These are phyloP conservation scores for Didymella segeticola DNA, from an alignment of 2,329 filamentous ascomycete species.

Conservation along the genomic window DNA sequence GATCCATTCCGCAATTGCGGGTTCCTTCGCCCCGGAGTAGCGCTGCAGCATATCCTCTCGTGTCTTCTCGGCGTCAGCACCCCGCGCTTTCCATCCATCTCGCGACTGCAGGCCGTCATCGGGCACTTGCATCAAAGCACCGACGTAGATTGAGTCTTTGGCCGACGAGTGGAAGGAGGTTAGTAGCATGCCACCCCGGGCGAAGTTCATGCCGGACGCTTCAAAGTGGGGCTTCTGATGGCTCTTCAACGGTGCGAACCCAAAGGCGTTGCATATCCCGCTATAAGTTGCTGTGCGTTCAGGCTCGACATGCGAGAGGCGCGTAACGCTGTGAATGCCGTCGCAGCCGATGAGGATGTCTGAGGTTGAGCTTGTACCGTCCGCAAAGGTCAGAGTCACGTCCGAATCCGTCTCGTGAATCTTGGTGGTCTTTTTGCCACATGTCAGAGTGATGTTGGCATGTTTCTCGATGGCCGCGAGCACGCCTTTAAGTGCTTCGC, in stretches of 20 bases:
- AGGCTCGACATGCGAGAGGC: constrained; percentile 55
- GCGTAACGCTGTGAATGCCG: constrained; percentile 57
- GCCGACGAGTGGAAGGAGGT: constrained; percentile 50
- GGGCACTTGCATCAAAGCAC: constrained; percentile 54
- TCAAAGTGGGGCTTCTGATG: constrained; percentile 39
- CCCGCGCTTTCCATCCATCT: constrained; percentile 55
- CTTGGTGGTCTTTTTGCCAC: constrained; percentile 52
- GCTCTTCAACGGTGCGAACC: constrained; percentile 46
- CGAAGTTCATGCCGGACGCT: constrained; percentile 55
- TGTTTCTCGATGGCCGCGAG: constrained; percentile 50
- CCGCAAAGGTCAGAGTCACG: constrained; percentile 55
- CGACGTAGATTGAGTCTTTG: constrained; percentile 52
- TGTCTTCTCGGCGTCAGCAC: constrained; percentile 53
- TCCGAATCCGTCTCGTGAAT: constrained; percentile 51
- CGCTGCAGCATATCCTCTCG: constrained; percentile 50
- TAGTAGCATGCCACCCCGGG: constrained; percentile 53
- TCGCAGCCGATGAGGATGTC: constrained; percentile 64
- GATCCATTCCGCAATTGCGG: constrained; percentile 49
- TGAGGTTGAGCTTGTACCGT: constrained; percentile 52
- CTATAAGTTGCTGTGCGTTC: constrained; percentile 52
- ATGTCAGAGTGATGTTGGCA: constrained; percentile 51
- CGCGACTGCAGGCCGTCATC: constrained; percentile 48
- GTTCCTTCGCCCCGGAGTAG: constrained; percentile 49
- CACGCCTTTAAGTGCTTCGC: constrained; percentile 53
- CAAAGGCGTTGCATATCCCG: constrained; percentile 56